Evolutionary conservation across 352 stramenopile species (phyloP), one percentile per base, ranked within the genome.

Genomic region (Pythium oligandrum): DNA sequence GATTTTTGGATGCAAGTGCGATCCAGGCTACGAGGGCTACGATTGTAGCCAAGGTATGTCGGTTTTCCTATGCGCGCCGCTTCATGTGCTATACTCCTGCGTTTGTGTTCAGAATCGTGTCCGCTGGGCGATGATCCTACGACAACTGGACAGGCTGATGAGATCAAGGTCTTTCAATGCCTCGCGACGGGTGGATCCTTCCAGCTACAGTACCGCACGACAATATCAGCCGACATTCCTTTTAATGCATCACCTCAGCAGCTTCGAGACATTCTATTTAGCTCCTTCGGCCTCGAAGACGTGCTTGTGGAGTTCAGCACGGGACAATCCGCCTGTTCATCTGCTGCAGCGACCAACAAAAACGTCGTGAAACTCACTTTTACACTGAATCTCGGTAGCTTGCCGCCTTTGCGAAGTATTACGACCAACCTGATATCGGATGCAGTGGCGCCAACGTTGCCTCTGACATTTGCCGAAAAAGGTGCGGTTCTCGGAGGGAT

Each of bases 1-100:
- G 1, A 82, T 83, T 44, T 68, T 92, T 45, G 87, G 86, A 11
- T 98, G 92, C 67, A 91, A 93, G 52, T 98, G 92, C 59, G 87
- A 97, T 51, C 65, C 76, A 43, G 89, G 89, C 9, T 98, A 86
- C 59, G 76, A 81, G 59, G 92, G 91, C n/a, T 83, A 96, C 49
- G 87, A 96, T 61, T 98, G 94, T 72, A 86, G 51, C 37, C 67
- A 73, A 12, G 58, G 82, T 90, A 70, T 33, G 75, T 67, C 9
- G n/a, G 17, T 57, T 31, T 47, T 33, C 38, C 31, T 3, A 51
- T 26, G 17, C 17, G 17, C 17, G 17, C 17, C 17, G 17, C 17
- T 26, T 26, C 17, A 26, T 26, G 17, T 26, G 17, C 17, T 26
- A 26, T 26, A 26, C 17, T 26, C 17, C 17, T 26, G 17, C 17